These are phyloP conservation scores for Hanseniaspora clermontiae DNA, from an alignment of 805 yeast species.

Conservation along the genomic window DNA sequence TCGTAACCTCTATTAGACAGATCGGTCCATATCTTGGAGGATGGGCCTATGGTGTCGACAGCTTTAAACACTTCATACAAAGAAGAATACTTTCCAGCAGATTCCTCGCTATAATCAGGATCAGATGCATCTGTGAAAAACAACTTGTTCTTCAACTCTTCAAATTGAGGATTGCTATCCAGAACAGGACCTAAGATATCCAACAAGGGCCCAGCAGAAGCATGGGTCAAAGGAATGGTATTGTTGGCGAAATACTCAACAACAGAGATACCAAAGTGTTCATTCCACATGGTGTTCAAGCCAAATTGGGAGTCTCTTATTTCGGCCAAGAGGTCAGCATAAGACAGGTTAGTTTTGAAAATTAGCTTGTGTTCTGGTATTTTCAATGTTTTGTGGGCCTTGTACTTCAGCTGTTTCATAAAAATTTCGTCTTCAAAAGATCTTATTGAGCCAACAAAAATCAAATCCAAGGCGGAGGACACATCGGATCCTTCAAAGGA, in stretches of 20 bases:
- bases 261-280: conserved; percentile 94
- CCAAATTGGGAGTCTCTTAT: conserved; percentile 57
- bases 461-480: conserved; percentile 37
- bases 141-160: conserved; percentile 53
- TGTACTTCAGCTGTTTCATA: conserved; percentile 37
- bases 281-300: conserved; percentile 97
- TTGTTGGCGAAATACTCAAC: conserved; percentile 87
- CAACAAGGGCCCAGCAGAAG: conserved; percentile 84
- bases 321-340: conserved; percentile 43
- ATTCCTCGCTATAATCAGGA: conserved; percentile 43
- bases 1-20: conserved; percentile 32
- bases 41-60: conserved; percentile 20
- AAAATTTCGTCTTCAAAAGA: conserved; percentile 49
- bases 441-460: conserved; percentile 77
- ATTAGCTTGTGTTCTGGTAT: conserved; percentile 34
- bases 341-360: conserved; percentile 64
- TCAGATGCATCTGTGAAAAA: conserved; percentile 61
- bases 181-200: conserved; percentile 54
- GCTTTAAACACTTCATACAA: conserved; percentile 38
- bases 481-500: conserved; percentile 1
- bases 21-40: conserved; percentile 17
- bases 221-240: conserved; percentile 77
- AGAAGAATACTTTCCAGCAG: conserved; percentile 29
- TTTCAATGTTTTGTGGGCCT: conserved; percentile 31
- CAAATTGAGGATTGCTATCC: conserved; percentile 6